Evolutionary conservation across 768 basidiomycete genomes (phyloP).

Genomic region (Flagelloscypha sp.): DNA sequence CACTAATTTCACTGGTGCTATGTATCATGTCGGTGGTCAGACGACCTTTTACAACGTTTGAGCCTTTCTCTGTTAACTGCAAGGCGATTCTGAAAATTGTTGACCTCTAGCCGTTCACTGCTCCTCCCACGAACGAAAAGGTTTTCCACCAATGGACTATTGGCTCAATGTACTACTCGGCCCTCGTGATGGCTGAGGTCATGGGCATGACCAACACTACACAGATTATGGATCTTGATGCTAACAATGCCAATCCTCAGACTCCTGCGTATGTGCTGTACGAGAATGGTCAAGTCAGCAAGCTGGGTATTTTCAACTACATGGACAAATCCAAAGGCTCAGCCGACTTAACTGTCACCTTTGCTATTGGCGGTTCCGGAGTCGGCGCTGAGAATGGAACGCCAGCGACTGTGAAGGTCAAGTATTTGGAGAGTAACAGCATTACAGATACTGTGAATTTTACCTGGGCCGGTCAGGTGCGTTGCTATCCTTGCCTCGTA

Average conservation of each 20-base stretch:
- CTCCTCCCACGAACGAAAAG: conserved; percentile 40
- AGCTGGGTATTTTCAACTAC: conserved; percentile 69
- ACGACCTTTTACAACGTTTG: conserved; percentile 46
- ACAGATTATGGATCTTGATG: conserved; percentile 59
- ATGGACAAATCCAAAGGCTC: conserved; percentile 51
- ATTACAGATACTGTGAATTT: conserved; percentile 21
- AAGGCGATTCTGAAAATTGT: conserved; percentile 42
- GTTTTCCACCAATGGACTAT: conserved; percentile 43
- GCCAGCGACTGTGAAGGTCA: conserved; percentile 44
- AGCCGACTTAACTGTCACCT: conserved; percentile 41
- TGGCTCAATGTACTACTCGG: conserved; percentile 43
- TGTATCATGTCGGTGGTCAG: conserved; percentile 43
- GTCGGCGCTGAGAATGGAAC: conserved; percentile 28
- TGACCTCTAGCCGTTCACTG: conserved; percentile 35
- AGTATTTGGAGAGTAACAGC: conserved; percentile 37
- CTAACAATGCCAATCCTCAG: conserved; percentile 37
- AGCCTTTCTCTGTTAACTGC: no score
- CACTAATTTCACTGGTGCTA: conserved; percentile 36
- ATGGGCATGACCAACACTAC: conserved; percentile 40
- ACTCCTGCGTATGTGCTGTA: conserved; percentile 72
- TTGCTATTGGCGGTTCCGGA: conserved; percentile 39
- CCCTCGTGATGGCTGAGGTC: conserved; percentile 36
- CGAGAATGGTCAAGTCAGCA: conserved; percentile 53
- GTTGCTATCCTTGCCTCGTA: conserved; percentile 8
- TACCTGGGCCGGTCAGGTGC: conserved; percentile 71